phyloP scores from a whole-genome alignment of 2,329 filamentous ascomycete genomes.

The Fusarium sp. region DNA sequence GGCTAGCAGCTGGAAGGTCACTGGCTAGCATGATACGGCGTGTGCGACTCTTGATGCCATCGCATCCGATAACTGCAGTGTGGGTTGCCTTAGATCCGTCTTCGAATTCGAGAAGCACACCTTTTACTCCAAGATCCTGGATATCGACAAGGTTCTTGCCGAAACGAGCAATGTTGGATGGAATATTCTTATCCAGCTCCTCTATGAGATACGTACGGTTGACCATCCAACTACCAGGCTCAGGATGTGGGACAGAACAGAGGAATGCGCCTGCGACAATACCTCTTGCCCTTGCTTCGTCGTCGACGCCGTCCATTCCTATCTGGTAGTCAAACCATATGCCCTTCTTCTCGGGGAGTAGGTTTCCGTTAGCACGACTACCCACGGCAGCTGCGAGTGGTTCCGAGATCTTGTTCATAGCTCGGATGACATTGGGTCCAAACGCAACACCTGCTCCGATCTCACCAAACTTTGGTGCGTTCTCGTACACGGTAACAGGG shows the following conservation, averaged over 20 bases:
- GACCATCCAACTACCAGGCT: no score
- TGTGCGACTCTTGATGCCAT: slow-evolving; percentile 20
- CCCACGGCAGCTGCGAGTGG: no score
- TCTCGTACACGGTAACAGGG: slow-evolving; percentile 24
- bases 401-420: no score
- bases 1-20: not conserved
- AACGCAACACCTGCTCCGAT: slow-evolving; percentile 28
- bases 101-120: not conserved
- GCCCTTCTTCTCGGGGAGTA: not conserved
- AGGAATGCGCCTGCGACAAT: no score
- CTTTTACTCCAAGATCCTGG: no score
- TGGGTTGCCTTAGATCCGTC: slow-evolving; percentile 3
- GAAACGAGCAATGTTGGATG: not conserved
- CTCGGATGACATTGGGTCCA: not conserved
- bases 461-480: slow-evolving; percentile 22
- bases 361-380: not conserved
- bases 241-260: no score
- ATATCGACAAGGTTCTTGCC: slow-evolving; percentile 13
- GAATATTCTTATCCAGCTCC: no score
- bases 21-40: slow-evolving; percentile 11
- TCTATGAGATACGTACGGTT: no score
- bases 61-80: slow-evolving; percentile 20
- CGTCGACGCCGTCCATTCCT: no score
- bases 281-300: no score
- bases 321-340: no score